A percentile compares a stretch with the other conserved stretches of the same genome.
Evolutionary conservation across 768 basidiomycete genomes (phyloP).

Genomic region (Phanerodontia chrysosporium): DNA sequence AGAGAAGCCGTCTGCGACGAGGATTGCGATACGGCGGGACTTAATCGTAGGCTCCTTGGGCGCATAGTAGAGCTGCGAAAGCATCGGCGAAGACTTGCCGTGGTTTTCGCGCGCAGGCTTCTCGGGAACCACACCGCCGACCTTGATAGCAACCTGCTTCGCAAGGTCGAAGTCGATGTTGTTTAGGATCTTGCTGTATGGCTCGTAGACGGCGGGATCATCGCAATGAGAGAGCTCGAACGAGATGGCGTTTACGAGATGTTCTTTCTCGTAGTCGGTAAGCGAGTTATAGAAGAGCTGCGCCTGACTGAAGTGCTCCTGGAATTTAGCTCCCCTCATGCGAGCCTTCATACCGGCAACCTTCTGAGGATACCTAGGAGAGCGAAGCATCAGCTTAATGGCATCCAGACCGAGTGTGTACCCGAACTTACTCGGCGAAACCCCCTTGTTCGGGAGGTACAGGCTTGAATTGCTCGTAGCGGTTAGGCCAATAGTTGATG

Average conservation of each 20-base stretch:
- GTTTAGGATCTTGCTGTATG: constrained; percentile 63
- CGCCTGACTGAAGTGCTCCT: constrained; percentile 74
- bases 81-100: constrained; percentile 46
- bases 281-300: constrained; percentile 86
- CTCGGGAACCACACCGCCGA: constrained; percentile 57
- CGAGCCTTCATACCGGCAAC: constrained; percentile 53
- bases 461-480: constrained; percentile 47
- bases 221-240: constrained; percentile 87
- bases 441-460: constrained; percentile 49
- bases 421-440: constrained; percentile 44
- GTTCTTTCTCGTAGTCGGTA: constrained; percentile 58
- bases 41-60: constrained; percentile 56
- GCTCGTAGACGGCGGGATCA: constrained; percentile 64
- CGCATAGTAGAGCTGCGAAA: constrained; percentile 59
- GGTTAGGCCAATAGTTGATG: constrained; percentile 84
- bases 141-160: constrained; percentile 58
- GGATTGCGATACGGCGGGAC: constrained; percentile 70
- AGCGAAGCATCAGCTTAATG: constrained; percentile 14
- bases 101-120: constrained; percentile 49
- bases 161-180: constrained; percentile 75
- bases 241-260: constrained; percentile 63
- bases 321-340: constrained; percentile 65
- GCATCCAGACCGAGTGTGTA: not conserved
- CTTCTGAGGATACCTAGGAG: constrained; percentile 46
- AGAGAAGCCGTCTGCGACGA: constrained; percentile 75